These are phyloP conservation scores for Chondrostereum purpureum DNA, from an alignment of 1,284 basidiomycete genomes.

Conservation along the genomic window DNA sequence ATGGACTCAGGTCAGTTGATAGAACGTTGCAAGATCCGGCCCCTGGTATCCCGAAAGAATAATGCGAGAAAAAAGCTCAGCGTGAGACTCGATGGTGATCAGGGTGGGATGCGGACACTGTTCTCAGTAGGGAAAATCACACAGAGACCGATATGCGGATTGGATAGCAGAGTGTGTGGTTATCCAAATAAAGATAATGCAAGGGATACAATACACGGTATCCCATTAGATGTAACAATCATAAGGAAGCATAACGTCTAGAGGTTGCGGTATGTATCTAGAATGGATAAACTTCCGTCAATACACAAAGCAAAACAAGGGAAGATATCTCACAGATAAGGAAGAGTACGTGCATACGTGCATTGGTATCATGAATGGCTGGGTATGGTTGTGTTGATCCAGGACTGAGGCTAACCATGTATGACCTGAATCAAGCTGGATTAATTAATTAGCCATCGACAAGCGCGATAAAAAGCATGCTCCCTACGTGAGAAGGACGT, in stretches of 20 bases:
- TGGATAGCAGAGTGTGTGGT: not conserved
- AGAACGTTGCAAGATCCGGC: not conserved
- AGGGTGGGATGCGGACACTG: not conserved
- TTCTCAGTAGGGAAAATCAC: not conserved
- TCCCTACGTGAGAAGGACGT: not conserved
- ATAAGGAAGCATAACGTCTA: no score
- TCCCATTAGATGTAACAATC: no score
- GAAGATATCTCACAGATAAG: not conserved
- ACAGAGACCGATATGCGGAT: not conserved
- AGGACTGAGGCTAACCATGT: not conserved
- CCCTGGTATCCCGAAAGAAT: no score
- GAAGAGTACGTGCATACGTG: not conserved
- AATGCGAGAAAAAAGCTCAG: no score
- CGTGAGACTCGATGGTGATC: not conserved
- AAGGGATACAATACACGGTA: not conserved
- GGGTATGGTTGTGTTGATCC: constrained; percentile 1
- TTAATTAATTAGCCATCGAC: not conserved
- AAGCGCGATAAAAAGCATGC: not conserved
- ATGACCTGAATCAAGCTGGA: not conserved
- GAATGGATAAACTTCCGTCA: not conserved
- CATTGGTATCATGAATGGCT: not conserved
- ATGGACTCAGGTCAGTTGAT: constrained; percentile 2
- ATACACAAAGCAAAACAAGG: not conserved
- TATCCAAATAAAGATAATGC: not conserved
- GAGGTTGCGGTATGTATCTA: no score